Percentiles rank a stretch among this genome's conserved stretches.
These are phyloP conservation scores for Nitzschia sp. DNA, from an alignment of 108 stramenopile species.

Conservation along the genomic window DNA sequence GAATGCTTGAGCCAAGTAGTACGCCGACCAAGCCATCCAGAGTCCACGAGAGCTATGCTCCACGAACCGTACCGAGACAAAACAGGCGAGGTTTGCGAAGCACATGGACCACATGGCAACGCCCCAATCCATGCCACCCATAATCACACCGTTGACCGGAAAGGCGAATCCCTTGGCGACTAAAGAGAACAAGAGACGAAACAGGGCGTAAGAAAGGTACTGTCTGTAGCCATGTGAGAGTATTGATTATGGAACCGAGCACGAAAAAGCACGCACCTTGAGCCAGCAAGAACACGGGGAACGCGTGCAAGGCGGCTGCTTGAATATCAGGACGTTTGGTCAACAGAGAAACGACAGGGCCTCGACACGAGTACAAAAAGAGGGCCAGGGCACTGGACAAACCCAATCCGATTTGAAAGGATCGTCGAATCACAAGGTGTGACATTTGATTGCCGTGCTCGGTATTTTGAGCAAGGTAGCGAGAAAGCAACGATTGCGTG, in stretches of 20 bases:
- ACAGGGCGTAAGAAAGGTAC: too few species aligned
- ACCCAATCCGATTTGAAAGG: background rate
- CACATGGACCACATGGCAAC: slow-evolving; percentile 38
- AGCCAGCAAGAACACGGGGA: slow-evolving; percentile 12
- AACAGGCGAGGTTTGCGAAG: slow-evolving; percentile 23
- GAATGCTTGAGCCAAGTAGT: slow-evolving; percentile 18
- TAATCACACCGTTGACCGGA: slow-evolving; percentile 43
- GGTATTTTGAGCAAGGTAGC: background rate
- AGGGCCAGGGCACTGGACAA: background rate
- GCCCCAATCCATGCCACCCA: slow-evolving; percentile 52
- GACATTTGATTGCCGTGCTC: background rate
- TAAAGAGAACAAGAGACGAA: background rate
- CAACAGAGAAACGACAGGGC: background rate
- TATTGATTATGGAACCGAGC: background rate
- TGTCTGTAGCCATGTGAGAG: background rate
- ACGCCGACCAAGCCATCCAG: slow-evolving; percentile 24
- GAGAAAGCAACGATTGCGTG: slow-evolving; percentile 27
- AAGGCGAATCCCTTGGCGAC: slow-evolving; percentile 49
- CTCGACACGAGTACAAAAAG: background rate
- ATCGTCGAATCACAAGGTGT: background rate
- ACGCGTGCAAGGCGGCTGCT: background rate
- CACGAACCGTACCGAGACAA: background rate
- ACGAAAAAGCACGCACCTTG: slow-evolving; percentile 17
- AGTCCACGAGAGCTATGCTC: slow-evolving; percentile 1
- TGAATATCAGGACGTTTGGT: slow-evolving; percentile 12